Evolutionary conservation across 306 rosid species (phyloP), one percentile per base, ranked within the genome.

Genomic region (Vigna nakashimae): DNA sequence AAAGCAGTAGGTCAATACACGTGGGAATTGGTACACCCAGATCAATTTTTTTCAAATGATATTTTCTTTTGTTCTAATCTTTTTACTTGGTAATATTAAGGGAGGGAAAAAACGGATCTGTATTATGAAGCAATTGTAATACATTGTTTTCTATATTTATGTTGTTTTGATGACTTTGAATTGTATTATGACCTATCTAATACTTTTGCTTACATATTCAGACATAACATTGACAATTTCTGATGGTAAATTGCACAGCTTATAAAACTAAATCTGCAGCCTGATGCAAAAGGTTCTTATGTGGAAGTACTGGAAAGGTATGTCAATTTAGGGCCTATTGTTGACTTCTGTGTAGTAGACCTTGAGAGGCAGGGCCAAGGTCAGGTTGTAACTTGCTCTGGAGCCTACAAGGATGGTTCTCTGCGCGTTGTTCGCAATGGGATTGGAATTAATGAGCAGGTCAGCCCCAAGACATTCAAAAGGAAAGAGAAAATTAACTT

Each of bases 311-410:
- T 91, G 88, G 99, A 96, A 84, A 87, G 96, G 83, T 96, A 90
- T 71, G 97, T 92, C 71, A 96, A 96, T 79, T 91, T 96, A 91
- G 99, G 98, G 80, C 99, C 99, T 17, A 96, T 96, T 59, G 97
- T 87, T 79, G 99, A 96, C 87, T 90, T 96, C 78, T 96, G 98
- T 79, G 98, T 96, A 71, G 98, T 96, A 74, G 99, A 96, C 87
- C 97, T 92, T 70, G 99, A 96, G 79, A 91, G 99, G 87, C 99
- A 96, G 91, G 99, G 98, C 64, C 99, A 96, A 84, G 99, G 97
- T 58, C 99, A 96, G 91, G 99, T 96, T 75, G 99, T 96, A 58
- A 92, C 99, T 69, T 96, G 99, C 87, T 96, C 99, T 74, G 99
- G 99, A 68, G 98, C 99, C 78, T 96, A 81, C 86, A 96, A 91